A percentile compares a stretch with the other conserved stretches of the same genome.
phyloP scores from a whole-genome alignment of 2,329 filamentous ascomycete species.

The Diaporthe sp. region DNA sequence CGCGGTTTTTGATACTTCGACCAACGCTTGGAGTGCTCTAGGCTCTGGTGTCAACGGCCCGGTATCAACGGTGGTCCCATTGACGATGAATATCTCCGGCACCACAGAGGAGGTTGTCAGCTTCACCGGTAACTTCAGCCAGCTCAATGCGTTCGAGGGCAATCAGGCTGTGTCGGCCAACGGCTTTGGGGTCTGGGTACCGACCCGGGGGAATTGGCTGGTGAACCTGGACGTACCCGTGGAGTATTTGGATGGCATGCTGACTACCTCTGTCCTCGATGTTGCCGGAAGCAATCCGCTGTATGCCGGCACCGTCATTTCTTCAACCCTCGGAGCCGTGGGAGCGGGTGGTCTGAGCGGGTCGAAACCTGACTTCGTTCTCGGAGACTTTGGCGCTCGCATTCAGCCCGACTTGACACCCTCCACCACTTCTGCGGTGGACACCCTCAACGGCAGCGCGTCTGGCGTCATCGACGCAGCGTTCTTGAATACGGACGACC shows the following conservation, averaged over 20 bases:
- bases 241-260: slow-evolving; percentile 77
- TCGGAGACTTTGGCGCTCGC: slow-evolving; percentile 17
- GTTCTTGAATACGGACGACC: slow-evolving; percentile 77
- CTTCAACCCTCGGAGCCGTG: slow-evolving; percentile 78
- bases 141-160: slow-evolving; percentile 76
- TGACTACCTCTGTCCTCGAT: slow-evolving; percentile 77
- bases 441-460: slow-evolving; percentile 55
- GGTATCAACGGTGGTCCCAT: slow-evolving; percentile 80
- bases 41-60: slow-evolving; percentile 88
- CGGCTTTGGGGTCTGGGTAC: slow-evolving; percentile 94
- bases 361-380: slow-evolving; percentile 42
- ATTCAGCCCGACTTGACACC: slow-evolving; percentile 55
- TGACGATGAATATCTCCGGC: slow-evolving; percentile 82
- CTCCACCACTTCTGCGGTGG: slow-evolving; percentile 50
- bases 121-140: slow-evolving; percentile 83
- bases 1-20: slow-evolving; percentile 78
- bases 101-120: slow-evolving; percentile 80
- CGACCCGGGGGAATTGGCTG: slow-evolving; percentile 87
- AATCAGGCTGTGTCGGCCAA: slow-evolving; percentile 72
- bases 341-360: slow-evolving; percentile 77
- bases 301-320: slow-evolving; percentile 86
- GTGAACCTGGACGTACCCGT: slow-evolving; percentile 78
- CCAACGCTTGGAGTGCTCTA: slow-evolving; percentile 80
- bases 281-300: slow-evolving; percentile 74
- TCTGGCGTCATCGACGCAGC: slow-evolving; percentile 82